Evolutionary conservation across 2,329 filamentous ascomycete genomes (phyloP).

Genomic region (Ceratocystiopsis brevicomis): DNA sequence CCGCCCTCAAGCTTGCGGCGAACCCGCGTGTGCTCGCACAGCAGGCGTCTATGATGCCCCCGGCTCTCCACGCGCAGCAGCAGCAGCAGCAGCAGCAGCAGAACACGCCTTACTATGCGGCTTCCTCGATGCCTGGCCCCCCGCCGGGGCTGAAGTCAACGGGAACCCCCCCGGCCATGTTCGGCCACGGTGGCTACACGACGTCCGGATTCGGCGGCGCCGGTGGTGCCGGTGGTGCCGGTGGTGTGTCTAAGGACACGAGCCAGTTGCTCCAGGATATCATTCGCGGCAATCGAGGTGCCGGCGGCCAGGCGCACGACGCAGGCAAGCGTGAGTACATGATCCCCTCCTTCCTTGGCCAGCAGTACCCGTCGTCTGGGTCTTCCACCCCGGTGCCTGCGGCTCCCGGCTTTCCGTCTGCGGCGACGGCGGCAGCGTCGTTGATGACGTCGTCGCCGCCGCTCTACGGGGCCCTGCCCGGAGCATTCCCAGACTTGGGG

Average conservation of each 20-base stretch:
- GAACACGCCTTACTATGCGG: conserved; percentile 54
- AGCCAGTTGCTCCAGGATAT: conserved; percentile 67
- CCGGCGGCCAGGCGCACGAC: conserved; percentile 57
- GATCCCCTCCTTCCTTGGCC: conserved; percentile 68
- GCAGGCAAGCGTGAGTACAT: conserved; percentile 96
- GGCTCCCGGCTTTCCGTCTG: conserved; percentile 48
- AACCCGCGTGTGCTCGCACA: conserved; percentile 69
- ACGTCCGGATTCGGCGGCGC: conserved; percentile 42
- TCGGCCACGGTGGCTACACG: conserved; percentile 42
- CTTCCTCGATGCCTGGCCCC: conserved; percentile 61
- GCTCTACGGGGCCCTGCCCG: conserved; percentile 75
- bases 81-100: conserved; percentile 35
- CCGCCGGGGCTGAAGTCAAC: conserved; percentile 91
- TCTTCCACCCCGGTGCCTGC: conserved; percentile 64
- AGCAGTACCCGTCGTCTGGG: conserved; percentile 62
- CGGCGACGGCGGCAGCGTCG: conserved; percentile 9
- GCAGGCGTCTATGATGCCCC: conserved; percentile 73
- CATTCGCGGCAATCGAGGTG: conserved; percentile 43
- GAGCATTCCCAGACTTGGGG: conserved; percentile 74
- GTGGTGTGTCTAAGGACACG: conserved; percentile 49
- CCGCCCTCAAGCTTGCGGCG: conserved; percentile 55
- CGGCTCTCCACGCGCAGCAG: conserved; percentile 37
- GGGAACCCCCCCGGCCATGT: conserved; percentile 86
- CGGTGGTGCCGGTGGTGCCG: conserved; percentile 23
- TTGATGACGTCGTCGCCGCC: conserved; percentile 47